Evolutionary conservation across 192 early-diverging fungal species (phyloP).

Genomic region (Linnemannia elongata): DNA sequence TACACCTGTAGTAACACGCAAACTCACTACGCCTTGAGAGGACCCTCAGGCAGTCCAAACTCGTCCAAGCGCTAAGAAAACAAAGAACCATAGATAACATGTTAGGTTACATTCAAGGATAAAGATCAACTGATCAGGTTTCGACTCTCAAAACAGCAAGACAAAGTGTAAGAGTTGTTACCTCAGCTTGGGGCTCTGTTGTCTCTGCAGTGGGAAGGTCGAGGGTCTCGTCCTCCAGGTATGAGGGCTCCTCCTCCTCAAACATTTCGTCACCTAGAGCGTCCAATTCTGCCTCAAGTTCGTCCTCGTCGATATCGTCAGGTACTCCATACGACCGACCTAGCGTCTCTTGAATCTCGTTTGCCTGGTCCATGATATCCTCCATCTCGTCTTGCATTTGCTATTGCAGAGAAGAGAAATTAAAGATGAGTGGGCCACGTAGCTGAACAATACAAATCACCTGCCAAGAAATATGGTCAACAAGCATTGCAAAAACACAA

Average conservation of each 20-base stretch:
- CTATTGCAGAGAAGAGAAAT: conserved; percentile 50
- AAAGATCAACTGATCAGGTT: not conserved
- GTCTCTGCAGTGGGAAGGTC: conserved; percentile 63
- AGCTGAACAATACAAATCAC: not conserved
- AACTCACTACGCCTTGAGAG: conserved; percentile 60
- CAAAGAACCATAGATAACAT: not conserved
- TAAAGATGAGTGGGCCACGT: not conserved
- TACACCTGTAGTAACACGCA: not conserved
- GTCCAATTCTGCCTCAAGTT: conserved; percentile 98
- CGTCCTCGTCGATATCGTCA: conserved; percentile 97
- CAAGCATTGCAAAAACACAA: not conserved
- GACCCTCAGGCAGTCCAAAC: conserved; percentile 65
- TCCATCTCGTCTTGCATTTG: conserved; percentile 98
- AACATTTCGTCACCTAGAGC: conserved; percentile 93
- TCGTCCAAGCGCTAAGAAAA: conserved; percentile 62
- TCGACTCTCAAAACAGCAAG: not conserved
- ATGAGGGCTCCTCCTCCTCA: conserved; percentile 87
- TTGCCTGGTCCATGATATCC: conserved; percentile 96
- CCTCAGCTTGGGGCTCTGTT: conserved; percentile 64
- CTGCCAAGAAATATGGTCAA: not conserved
- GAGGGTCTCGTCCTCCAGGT: conserved; percentile 80
- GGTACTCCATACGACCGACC: conserved; percentile 93
- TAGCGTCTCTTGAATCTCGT: conserved; percentile 97
- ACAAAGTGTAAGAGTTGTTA: conserved; percentile 23
- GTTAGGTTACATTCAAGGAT: not conserved